phyloP scores from a whole-genome alignment of 1,284 basidiomycete species.

The Mycosarcoma maydis region DNA sequence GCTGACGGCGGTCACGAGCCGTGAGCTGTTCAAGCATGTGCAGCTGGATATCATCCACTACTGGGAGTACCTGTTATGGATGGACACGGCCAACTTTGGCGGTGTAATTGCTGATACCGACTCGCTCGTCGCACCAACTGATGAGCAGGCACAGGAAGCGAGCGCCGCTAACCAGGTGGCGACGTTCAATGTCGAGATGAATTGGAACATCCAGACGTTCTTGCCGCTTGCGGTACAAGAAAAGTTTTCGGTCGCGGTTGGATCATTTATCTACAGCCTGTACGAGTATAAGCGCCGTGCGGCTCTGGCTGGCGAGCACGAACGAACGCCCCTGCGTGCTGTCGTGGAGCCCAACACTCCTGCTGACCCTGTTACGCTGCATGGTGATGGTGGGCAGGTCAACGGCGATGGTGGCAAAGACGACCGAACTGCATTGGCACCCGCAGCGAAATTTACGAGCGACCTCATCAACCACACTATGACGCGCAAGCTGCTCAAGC shows the following conservation, averaged over 20 bases:
- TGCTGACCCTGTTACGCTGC: conserved; percentile 3
- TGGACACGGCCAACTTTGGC: conserved; percentile 93
- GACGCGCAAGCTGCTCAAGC: conserved; percentile 81
- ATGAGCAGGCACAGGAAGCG: too few relatives aligned
- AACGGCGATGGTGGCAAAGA: conserved; percentile 3
- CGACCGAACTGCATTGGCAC: conserved; percentile 75
- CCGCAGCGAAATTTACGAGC: conserved; percentile 58
- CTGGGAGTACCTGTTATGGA: conserved; percentile 94
- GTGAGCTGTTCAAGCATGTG: conserved; percentile 95
- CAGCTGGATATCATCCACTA: conserved; percentile 86
- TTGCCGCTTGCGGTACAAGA: conserved; percentile 84
- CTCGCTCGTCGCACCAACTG: conserved; percentile 9
- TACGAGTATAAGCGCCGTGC: conserved; percentile 78
- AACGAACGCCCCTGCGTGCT: conserved; percentile 76
- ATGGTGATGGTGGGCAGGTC: background rate
- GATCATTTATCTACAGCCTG: conserved; percentile 86
- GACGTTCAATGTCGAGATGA: conserved; percentile 74
- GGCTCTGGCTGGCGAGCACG: conserved; percentile 67
- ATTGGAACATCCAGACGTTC: conserved; percentile 94
- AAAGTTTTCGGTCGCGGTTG: conserved; percentile 80
- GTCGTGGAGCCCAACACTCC: conserved; percentile 73
- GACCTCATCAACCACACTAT: conserved; percentile 75
- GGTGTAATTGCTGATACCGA: conserved; percentile 76
- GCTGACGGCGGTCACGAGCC: conserved; percentile 87
- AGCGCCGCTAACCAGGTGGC: too few relatives aligned